These are phyloP conservation scores for Cymbidium sinense DNA, from an alignment of 106 monocot genomes.

Conservation along the genomic window DNA sequence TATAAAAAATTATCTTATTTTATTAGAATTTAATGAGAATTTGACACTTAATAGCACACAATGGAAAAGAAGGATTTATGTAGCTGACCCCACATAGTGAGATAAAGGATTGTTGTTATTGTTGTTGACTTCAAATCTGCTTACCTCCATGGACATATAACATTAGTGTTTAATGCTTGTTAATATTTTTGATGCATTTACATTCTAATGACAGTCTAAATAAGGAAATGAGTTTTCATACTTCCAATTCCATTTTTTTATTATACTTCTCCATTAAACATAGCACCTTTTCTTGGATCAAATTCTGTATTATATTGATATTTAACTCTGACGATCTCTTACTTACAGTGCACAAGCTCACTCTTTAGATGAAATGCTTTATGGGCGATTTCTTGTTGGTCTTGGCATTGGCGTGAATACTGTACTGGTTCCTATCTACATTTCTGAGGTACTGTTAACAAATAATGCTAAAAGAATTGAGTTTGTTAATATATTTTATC, in stretches of 20 bases:
- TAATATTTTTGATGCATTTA: background rate
- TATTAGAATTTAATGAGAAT: no score
- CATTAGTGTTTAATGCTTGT: background rate
- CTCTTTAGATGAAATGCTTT: constrained; percentile 75
- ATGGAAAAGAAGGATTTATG: no score
- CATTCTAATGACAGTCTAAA: background rate
- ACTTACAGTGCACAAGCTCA: constrained; percentile 73
- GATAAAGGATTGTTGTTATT: no score
- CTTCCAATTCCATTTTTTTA: background rate
- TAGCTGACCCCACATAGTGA: no score
- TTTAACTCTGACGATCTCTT: background rate
- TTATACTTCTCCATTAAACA: background rate
- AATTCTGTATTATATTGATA: background rate
- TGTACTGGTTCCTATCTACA: constrained; percentile 76
- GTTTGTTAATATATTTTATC: background rate
- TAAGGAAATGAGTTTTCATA: background rate
- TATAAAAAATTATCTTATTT: no score
- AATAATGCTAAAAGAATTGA: background rate
- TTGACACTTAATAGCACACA: no score
- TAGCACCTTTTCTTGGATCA: background rate
- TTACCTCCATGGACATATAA: no score
- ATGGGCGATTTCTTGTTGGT: constrained; percentile 87
- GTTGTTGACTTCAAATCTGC: no score
- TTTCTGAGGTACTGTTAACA: constrained; percentile 59
- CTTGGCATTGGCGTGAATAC: constrained; percentile 91